Conservation (phyloP, 768 basidiomycete species). For the Pleurotus djamor region DNA sequence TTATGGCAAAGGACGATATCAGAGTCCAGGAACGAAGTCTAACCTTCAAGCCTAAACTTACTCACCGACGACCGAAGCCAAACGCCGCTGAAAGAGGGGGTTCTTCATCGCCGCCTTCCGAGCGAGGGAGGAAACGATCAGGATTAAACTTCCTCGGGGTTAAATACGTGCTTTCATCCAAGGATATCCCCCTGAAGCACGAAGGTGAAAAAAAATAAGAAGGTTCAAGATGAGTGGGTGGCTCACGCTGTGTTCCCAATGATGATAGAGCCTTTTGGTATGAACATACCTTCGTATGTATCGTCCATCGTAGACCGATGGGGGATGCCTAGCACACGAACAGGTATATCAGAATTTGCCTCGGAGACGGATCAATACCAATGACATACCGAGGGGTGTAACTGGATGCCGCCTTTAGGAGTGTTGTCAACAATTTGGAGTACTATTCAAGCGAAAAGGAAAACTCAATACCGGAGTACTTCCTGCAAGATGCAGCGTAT, state of each 20-base stretch:
- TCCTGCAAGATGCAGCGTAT: constrained; percentile 46
- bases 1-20: no score
- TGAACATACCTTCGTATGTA: constrained; percentile 17
- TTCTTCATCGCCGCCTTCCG: no score
- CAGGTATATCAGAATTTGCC: constrained; percentile 7
- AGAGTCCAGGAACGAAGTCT: no score
- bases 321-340: neutral
- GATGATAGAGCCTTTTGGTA: constrained; percentile 15
- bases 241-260: constrained; percentile 10
- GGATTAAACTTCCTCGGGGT: neutral
- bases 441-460: neutral
- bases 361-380: constrained; percentile 3
- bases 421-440: neutral
- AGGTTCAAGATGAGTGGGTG: neutral
- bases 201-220: neutral
- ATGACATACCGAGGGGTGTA: constrained; percentile 33
- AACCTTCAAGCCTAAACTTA: no score
- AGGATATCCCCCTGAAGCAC: neutral
- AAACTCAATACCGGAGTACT: constrained; percentile 34
- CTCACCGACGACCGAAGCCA: no score
- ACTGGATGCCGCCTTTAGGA: constrained; percentile 40
- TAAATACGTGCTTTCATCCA: neutral
- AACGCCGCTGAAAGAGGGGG: no score
- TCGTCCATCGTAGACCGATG: constrained; percentile 12
- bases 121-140: neutral